A percentile compares a stretch with the other conserved stretches of the same genome.
Evolutionary conservation across 331 rosid genomes (phyloP).

Genomic region (Acacia concinna): DNA sequence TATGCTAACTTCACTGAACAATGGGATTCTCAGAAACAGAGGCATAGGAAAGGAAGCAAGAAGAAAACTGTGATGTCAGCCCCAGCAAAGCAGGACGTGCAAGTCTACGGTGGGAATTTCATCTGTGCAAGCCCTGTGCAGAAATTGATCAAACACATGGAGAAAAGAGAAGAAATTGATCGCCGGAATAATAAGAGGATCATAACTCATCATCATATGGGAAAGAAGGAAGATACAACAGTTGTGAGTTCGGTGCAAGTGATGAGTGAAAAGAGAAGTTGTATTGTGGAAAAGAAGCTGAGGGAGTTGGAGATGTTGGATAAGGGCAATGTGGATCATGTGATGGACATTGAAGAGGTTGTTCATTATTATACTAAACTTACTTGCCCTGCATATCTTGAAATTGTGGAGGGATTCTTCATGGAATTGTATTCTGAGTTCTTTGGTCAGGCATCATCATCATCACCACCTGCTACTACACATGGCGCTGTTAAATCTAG

Average conservation of each 20-base stretch:
- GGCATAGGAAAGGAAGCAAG: slow-evolving; percentile 28
- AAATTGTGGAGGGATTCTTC: slow-evolving; percentile 83
- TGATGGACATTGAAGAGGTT: slow-evolving; percentile 83
- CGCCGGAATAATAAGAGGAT: slow-evolving; percentile 24
- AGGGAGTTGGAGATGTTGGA: slow-evolving; percentile 82
- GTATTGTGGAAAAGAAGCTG: slow-evolving; percentile 62
- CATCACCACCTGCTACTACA: slow-evolving; percentile 29
- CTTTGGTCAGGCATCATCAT: slow-evolving; percentile 32
- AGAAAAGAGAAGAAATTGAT: slow-evolving; percentile 32
- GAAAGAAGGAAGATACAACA: slow-evolving; percentile 33
- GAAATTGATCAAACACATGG: slow-evolving; percentile 30
- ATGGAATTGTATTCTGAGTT: slow-evolving; percentile 66
- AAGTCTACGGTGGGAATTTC: slow-evolving; percentile 34
- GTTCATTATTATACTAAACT: slow-evolving; percentile 83
- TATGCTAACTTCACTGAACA: slow-evolving; percentile 39
- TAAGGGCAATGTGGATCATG: slow-evolving; percentile 65
- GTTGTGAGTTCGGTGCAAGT: not conserved
- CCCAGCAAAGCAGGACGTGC: slow-evolving; percentile 34
- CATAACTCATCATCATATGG: slow-evolving; percentile 38
- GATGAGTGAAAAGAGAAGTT: slow-evolving; percentile 34
- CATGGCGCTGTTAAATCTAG: slow-evolving; percentile 38
- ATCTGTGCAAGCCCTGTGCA: slow-evolving; percentile 24
- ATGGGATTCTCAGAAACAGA: slow-evolving; percentile 42
- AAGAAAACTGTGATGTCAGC: slow-evolving; percentile 27
- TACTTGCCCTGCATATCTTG: slow-evolving; percentile 78